Evolutionary conservation across 495 filamentous ascomycete genomes (phyloP).

Genomic region (Penicillium subrubescens): DNA sequence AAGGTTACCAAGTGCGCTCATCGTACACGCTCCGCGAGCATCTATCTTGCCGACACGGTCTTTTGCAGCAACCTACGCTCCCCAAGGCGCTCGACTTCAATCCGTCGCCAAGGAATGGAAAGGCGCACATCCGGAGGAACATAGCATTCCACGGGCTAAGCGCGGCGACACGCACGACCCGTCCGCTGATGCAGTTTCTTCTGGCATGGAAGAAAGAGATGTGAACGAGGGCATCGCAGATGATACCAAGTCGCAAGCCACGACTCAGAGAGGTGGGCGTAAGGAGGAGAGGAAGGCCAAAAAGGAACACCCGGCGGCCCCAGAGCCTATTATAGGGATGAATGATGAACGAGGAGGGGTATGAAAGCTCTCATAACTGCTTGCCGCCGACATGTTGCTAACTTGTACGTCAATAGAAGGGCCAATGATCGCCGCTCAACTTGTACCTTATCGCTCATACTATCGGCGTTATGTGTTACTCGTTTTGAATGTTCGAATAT

Average conservation of each 20-base stretch:
- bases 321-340: constrained; percentile 68
- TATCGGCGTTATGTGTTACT: constrained; percentile 4
- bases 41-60: constrained; percentile 20
- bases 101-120: constrained; percentile 36
- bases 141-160: constrained; percentile 37
- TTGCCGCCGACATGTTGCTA: background rate
- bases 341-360: constrained; percentile 67
- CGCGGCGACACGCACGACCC: constrained; percentile 46
- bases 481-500: background rate
- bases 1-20: background rate
- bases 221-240: constrained; percentile 38
- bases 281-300: constrained; percentile 56
- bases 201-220: constrained; percentile 44
- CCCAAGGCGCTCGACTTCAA: constrained; percentile 19
- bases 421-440: constrained; percentile 12
- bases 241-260: constrained; percentile 42
- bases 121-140: constrained; percentile 33
- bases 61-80: constrained; percentile 7
- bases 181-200: constrained; percentile 35
- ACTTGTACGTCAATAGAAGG: constrained; percentile 26
- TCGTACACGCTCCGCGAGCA: constrained; percentile 4
- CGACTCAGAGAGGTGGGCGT: constrained; percentile 44
- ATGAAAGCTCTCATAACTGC: constrained; percentile 17
- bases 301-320: constrained; percentile 65
- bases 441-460: background rate